These are phyloP conservation scores for Purshia tridentata DNA, from an alignment of 306 rosid species.

Conservation along the genomic window DNA sequence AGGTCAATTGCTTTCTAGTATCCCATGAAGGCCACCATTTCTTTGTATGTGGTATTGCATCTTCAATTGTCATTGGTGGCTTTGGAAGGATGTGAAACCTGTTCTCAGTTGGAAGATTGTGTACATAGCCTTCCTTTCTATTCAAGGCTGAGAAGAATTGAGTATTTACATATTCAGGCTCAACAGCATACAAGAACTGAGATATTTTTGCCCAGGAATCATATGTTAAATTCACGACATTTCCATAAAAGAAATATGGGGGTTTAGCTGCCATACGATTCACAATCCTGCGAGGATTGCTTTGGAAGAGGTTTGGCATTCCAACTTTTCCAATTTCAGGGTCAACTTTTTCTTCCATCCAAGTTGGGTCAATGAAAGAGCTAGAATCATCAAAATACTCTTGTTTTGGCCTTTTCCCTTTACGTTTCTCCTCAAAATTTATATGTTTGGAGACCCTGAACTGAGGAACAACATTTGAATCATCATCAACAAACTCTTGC, in stretches of 20 bases:
- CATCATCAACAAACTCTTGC: conserved; percentile 19
- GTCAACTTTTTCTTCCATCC: conserved; percentile 62
- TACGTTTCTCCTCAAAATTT: conserved; percentile 35
- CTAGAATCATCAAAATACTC: conserved; percentile 49
- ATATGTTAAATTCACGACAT: conserved; percentile 42
- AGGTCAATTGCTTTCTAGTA: conserved; percentile 62
- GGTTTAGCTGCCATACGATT: conserved; percentile 46
- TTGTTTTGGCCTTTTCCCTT: conserved; percentile 60
- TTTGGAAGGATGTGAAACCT: conserved; percentile 60
- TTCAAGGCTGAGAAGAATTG: conserved; percentile 65
- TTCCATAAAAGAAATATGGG: conserved; percentile 86
- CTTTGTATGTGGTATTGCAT: conserved; percentile 60
- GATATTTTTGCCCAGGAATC: conserved; percentile 77
- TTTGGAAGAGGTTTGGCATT: conserved; percentile 34
- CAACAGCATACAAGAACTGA: conserved; percentile 62
- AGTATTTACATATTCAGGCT: conserved; percentile 74
- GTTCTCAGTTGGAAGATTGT: conserved; percentile 81
- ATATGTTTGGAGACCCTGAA: conserved; percentile 20
- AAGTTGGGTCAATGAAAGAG: conserved; percentile 34
- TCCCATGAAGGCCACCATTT: conserved; percentile 98
- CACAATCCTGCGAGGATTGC: conserved; percentile 44
- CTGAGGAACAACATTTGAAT: conserved; percentile 32
- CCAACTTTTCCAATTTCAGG: conserved; percentile 25
- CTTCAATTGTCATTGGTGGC: conserved; percentile 71
- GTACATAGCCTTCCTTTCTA: conserved; percentile 84